Evolutionary conservation across 2,329 filamentous ascomycete genomes (phyloP), one percentile per base, ranked within the genome.

Genomic region (Aspergillus sp.): DNA sequence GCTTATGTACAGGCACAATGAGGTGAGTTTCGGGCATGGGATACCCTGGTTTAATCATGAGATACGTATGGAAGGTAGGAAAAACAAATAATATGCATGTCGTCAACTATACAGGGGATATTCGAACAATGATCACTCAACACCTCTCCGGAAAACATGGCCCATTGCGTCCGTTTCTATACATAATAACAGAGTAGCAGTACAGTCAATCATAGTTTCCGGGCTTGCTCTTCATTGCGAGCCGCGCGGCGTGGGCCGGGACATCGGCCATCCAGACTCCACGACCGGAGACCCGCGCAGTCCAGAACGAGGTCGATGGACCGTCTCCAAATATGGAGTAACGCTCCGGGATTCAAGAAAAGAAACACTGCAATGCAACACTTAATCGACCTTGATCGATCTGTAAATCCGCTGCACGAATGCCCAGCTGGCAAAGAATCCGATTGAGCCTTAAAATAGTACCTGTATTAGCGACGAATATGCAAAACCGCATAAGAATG

Each of bases 331-430:
- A 48, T 10, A 19, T 17, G 25, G 22, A 41, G 22, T 10, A 35
- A 38, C 2, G 9, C 23, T 23, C 33, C 23, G 13, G 25, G 25
- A 22, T 32, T 30, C 22, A 32, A 48, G 43, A 44, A 41, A 19
- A 47, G 37, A 44, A 30, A n/a, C 45, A 48, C 9, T 27, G 15
- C 41, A 38, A 33, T 19, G 15, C 10, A 19, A 32, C 7, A 15
- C 49, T 71, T 69, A 98, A 66, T 98, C 93, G 55, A 98, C 90
- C 77, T 98, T 98, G 74, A 98, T 95, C n/a, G 90, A 96, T 20
- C 83, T 76, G 69, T 98, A 98, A 52, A 98, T 98, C 68, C 87
- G 91, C 57, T 88, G 82, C 46, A 95, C 86, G 66, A 98, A 98
- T 65, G 86, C 80, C 88, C 90, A 97, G 66, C 89, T 94, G 7